Evolutionary conservation across 2,329 filamentous ascomycete species (phyloP), one percentile per base, ranked within the genome.

Genomic region (Neofusicoccum ribis): DNA sequence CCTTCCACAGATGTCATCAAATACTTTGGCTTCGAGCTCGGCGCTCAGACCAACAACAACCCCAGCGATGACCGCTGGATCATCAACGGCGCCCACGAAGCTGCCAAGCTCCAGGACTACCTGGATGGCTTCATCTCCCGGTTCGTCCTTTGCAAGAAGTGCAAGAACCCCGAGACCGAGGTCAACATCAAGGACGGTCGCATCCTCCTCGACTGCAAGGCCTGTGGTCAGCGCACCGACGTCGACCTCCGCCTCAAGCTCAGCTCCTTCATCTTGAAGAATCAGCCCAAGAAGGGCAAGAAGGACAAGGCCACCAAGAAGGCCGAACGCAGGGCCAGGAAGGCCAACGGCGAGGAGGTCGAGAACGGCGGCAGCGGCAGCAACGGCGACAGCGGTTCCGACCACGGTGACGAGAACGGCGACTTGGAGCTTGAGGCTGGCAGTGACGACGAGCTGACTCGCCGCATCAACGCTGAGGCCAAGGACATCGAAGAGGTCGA

Each of bases 61-160:
- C 94, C 95, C 70, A 89, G 92, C 74, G 94, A 98, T 79, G 95
- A 99, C 79, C 95, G 95, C 78, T 99, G 95, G 94, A 99, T 99
- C 83, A 98, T 99, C 87, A 99, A 99, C 83, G 95, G 95, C 78
- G 92, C 94, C 71, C 95, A 99, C 78, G 95, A 99, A 72, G 89
- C 94, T 68, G 83, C 85, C 79, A 98, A 98, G 85, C 90, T 99
- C 56, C 95, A 99, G 84, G 95, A 98, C 78, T 93, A 97, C 74
- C 91, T 99, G 56, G 94, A 98, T 79, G 93, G 93, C 73, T 99
- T 99, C 87, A 99, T 99, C 83, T 87, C 89, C 85, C 97, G 92
- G 83, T 99, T 98, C 72, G 95, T 99, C 74, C 93, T 99, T 69
- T 99, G 95, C 91, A 96, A 96, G 85, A 94, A 96, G 80, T 99